A percentile compares a stretch with the other conserved stretches of the same genome.
These are phyloP conservation scores for Ganoderma lingzhi DNA, from an alignment of 1,284 basidiomycete species.

Conservation along the genomic window DNA sequence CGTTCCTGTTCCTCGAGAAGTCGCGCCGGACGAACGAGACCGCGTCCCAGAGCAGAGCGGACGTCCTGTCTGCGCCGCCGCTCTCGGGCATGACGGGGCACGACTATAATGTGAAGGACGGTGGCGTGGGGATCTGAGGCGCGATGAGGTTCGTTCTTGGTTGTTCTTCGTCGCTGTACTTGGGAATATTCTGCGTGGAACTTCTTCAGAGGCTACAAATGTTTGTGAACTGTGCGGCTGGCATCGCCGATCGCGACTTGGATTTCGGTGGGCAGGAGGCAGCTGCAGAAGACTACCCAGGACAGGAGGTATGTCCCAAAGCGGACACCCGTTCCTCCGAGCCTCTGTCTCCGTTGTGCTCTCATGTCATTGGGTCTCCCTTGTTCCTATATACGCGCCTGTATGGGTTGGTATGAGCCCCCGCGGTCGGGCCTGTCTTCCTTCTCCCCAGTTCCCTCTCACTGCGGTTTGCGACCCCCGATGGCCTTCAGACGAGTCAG, in stretches of 20 bases:
- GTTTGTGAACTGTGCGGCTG: neutral
- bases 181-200: neutral
- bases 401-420: too few species aligned
- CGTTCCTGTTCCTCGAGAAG: slow-evolving; percentile 50
- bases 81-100: slow-evolving; percentile 6
- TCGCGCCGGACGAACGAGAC: slow-evolving; percentile 32
- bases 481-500: too few species aligned
- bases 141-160: neutral
- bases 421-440: too few species aligned
- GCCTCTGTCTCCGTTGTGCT: too few species aligned
- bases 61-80: neutral
- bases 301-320: neutral
- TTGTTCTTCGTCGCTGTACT: neutral
- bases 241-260: neutral
- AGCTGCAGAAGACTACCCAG: too few species aligned
- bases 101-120: slow-evolving; percentile 9
- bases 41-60: neutral
- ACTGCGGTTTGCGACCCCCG: too few species aligned
- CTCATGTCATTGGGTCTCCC: too few species aligned
- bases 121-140: neutral
- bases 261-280: neutral
- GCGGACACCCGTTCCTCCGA: too few species aligned
- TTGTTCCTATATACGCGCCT: too few species aligned
- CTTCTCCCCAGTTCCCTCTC: too few species aligned
- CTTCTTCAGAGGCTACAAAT: neutral